Conservation (phyloP, 2,329 filamentous ascomycete species). For the Scedosporium minutisporum region DNA sequence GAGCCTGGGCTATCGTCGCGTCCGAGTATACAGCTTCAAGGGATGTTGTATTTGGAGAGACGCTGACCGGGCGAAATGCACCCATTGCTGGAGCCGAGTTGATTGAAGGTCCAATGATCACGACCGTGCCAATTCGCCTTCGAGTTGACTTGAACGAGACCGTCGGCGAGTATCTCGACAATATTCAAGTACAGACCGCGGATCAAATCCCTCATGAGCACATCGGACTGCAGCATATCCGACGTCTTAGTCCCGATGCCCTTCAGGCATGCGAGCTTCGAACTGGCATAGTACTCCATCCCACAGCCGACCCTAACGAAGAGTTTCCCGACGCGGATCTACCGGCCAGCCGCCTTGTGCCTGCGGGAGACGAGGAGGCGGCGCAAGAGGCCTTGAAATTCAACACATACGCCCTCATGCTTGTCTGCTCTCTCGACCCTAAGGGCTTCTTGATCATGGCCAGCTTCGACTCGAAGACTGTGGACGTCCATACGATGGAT, state of each 20-base stretch:
- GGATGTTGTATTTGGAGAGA: slow-evolving; percentile 51
- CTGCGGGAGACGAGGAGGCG: slow-evolving; percentile 44
- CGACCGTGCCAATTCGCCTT: slow-evolving; percentile 47
- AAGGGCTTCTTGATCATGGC: slow-evolving; percentile 49
- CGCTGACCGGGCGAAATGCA: slow-evolving; percentile 45
- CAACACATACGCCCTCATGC: slow-evolving; percentile 53
- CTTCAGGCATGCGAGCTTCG: slow-evolving; percentile 46
- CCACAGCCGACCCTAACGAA: slow-evolving; percentile 16
- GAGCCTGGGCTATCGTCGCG: slow-evolving; percentile 47
- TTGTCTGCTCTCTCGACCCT: slow-evolving; percentile 52
- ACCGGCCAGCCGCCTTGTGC: slow-evolving; percentile 43
- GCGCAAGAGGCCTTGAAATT: slow-evolving; percentile 51
- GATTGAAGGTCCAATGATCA: slow-evolving; percentile 52
- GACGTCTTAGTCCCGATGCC: slow-evolving; percentile 43
- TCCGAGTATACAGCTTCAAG: slow-evolving; percentile 40
- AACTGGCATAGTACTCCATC: slow-evolving; percentile 45
- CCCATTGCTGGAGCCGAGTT: slow-evolving; percentile 37
- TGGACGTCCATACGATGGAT: slow-evolving; percentile 41
- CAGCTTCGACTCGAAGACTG: slow-evolving; percentile 54
- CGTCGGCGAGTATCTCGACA: slow-evolving; percentile 42
- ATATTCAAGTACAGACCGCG: slow-evolving; percentile 46
- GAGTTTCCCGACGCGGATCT: slow-evolving; percentile 14
- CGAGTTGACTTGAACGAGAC: slow-evolving; percentile 29
- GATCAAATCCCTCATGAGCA: slow-evolving; percentile 56
- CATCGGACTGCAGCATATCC: slow-evolving; percentile 49